Evolutionary conservation across 257 asterid genomes (phyloP).

Genomic region (Solanum sejunctum): DNA sequence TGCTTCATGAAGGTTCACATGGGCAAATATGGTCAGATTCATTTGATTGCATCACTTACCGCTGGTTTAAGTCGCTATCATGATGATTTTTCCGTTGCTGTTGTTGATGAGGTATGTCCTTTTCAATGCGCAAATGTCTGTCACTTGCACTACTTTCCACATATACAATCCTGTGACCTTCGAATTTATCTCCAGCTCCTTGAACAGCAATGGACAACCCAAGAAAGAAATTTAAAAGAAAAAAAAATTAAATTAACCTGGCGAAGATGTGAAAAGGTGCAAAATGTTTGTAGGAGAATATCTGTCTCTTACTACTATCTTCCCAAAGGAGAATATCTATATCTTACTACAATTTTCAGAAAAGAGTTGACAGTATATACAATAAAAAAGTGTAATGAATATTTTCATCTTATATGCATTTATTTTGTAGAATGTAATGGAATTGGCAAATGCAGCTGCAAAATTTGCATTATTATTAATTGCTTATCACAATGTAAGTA

Average conservation of each 20-base stretch:
- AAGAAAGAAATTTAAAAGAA: neutral
- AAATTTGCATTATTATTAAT: neutral
- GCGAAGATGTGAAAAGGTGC: neutral
- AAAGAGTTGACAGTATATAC: neutral
- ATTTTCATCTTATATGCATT: neutral
- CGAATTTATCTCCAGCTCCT: neutral
- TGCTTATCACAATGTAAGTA: neutral
- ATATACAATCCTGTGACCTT: neutral
- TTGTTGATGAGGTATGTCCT: slow-evolving; percentile 85
- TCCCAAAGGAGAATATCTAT: neutral
- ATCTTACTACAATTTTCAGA: neutral
- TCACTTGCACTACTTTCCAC: neutral
- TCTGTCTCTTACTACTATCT: neutral
- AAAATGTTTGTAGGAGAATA: neutral
- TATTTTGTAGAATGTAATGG: neutral
- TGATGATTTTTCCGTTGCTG: slow-evolving; percentile 83
- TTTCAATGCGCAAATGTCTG: neutral
- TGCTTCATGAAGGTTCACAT: slow-evolving; percentile 95
- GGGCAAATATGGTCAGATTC: slow-evolving; percentile 97
- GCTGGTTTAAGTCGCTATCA: slow-evolving; percentile 95
- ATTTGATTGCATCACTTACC: slow-evolving; percentile 94
- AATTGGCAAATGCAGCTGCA: neutral
- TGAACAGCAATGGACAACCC: neutral
- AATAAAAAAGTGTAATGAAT: neutral
- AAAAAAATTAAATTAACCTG: neutral